These are phyloP conservation scores for Sequoiadendron giganteum DNA, from an alignment of 75 land plant species.

Conservation along the genomic window DNA sequence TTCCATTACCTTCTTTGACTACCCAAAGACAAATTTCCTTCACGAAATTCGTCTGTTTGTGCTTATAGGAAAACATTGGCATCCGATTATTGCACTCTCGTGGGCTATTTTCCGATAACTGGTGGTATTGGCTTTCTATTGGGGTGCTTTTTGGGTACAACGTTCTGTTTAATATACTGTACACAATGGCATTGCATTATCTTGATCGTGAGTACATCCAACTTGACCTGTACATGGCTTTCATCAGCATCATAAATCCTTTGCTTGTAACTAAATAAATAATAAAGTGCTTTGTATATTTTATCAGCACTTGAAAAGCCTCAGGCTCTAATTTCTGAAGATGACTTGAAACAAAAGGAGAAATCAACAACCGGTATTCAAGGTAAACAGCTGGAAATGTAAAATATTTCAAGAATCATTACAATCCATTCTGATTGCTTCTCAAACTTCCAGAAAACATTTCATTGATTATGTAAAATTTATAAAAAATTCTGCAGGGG, in stretches of 20 bases:
- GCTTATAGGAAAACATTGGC: slow-evolving; percentile 35
- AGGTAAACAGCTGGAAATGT: slow-evolving; percentile 13
- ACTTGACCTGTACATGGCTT: slow-evolving; percentile 11
- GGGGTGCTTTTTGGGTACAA: slow-evolving; percentile 41
- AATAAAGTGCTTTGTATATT: neutral
- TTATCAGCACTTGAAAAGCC: slow-evolving; percentile 69
- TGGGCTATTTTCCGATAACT: slow-evolving; percentile 44
- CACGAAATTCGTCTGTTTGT: neutral
- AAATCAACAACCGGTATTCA: slow-evolving; percentile 13
- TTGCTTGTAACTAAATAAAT: neutral
- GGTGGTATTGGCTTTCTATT: slow-evolving; percentile 70
- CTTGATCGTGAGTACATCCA: slow-evolving; percentile 16
- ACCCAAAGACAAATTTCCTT: slow-evolving; percentile 44
- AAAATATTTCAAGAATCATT: slow-evolving; percentile 8
- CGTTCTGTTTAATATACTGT: slow-evolving; percentile 54
- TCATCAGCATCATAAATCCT: slow-evolving; percentile 5
- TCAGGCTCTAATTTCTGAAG: slow-evolving; percentile 63
- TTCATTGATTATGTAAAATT: neutral
- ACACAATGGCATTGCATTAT: slow-evolving; percentile 23
- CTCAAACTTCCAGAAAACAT: neutral
- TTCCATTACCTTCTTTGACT: neutral
- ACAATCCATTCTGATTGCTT: slow-evolving; percentile 1
- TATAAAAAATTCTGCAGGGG: neutral
- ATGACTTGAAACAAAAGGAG: slow-evolving; percentile 38
- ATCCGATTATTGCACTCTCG: slow-evolving; percentile 43